phyloP scores from a whole-genome alignment of 345 rosid genomes.

The Gossypium longicalyx region DNA sequence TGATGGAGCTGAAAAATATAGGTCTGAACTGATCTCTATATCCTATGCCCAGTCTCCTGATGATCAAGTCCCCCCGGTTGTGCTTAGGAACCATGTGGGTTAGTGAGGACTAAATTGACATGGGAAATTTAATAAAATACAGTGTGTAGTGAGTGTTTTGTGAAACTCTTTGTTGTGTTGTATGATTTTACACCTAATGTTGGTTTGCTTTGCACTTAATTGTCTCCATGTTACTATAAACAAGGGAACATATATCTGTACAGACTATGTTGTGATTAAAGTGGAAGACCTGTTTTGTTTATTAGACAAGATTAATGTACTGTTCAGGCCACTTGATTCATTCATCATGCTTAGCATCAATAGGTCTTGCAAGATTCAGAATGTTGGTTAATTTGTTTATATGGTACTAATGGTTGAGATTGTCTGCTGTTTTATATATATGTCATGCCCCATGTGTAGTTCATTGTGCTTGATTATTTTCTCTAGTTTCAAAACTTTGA shows the following conservation, averaged over 20 bases:
- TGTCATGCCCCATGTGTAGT: neutral
- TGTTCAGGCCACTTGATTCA: neutral
- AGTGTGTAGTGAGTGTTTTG: neutral
- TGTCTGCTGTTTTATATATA: neutral
- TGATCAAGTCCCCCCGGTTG: neutral
- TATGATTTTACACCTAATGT: neutral
- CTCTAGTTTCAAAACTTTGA: neutral
- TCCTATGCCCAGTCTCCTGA: conserved; percentile 1
- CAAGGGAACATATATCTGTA: conserved; percentile 2
- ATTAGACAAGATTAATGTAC: neutral
- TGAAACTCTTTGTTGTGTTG: neutral
- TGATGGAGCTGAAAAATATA: conserved; percentile 11
- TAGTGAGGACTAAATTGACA: neutral
- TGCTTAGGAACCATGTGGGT: conserved; percentile 1
- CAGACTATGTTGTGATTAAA: neutral
- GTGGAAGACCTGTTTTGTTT: neutral
- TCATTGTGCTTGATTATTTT: neutral
- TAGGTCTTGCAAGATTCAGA: neutral
- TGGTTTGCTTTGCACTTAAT: neutral
- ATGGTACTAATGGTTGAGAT: neutral
- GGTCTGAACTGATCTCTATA: conserved; percentile 14
- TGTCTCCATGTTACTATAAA: neutral
- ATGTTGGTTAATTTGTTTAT: neutral
- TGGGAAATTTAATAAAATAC: neutral
- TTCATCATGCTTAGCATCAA: neutral